Percentiles rank a stretch among this genome's conserved stretches.
Conservation (phyloP, 495 filamentous ascomycete genomes). For the Letharia columbiana region DNA sequence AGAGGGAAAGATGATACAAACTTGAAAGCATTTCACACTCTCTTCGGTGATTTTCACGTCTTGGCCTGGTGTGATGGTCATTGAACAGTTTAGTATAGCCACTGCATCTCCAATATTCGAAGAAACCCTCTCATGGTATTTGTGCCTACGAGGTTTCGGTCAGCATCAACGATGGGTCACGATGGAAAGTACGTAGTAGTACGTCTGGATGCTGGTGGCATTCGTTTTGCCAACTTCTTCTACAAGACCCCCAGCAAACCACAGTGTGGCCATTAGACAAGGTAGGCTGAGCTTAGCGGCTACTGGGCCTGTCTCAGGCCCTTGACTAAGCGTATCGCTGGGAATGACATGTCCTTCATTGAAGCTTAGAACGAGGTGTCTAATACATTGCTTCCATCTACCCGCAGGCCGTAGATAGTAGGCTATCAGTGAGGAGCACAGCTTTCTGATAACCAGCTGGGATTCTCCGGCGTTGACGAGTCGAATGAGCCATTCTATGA, state of each 20-base stretch:
- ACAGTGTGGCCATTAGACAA: conserved; percentile 54
- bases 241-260: conserved; percentile 63
- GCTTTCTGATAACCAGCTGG: conserved; percentile 65
- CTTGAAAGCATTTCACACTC: conserved; percentile 53
- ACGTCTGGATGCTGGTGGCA: conserved; percentile 48
- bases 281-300: conserved; percentile 44
- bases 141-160: conserved; percentile 27
- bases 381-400: conserved; percentile 59
- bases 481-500: conserved; percentile 58
- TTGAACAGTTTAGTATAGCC: conserved; percentile 38
- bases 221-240: conserved; percentile 68
- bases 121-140: conserved; percentile 43
- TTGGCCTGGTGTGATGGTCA: conserved; percentile 29
- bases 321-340: conserved; percentile 40
- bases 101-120: conserved; percentile 45
- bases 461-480: conserved; percentile 50
- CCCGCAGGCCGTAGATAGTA: conserved; percentile 66
- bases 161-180: conserved; percentile 7
- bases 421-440: conserved; percentile 71
- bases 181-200: conserved; percentile 26
- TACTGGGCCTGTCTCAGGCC: conserved; percentile 43
- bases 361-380: conserved; percentile 58
- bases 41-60: conserved; percentile 34
- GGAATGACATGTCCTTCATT: conserved; percentile 41
- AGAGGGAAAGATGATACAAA: conserved; percentile 25